Evolutionary conservation across 1,284 basidiomycete genomes (phyloP).

Genomic region (Sanghuangporus weigelae): DNA sequence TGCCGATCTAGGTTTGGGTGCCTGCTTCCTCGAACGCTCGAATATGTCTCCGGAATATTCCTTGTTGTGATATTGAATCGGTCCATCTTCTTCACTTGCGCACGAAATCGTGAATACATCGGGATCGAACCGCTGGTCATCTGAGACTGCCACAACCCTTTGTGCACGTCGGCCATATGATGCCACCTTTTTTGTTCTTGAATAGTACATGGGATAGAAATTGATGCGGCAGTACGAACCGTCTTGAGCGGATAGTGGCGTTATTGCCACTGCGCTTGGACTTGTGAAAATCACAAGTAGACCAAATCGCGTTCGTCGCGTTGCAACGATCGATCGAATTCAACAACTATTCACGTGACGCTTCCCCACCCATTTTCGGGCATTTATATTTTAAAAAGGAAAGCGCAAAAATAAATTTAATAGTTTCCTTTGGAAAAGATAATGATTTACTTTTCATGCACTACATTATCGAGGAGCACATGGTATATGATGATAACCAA

Average conservation of each 20-base stretch:
- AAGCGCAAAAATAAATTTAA: background rate
- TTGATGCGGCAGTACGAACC: background rate
- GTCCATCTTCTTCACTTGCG: background rate
- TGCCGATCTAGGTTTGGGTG: background rate
- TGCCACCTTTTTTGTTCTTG: constrained; percentile 17
- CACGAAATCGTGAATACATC: background rate
- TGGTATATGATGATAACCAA: too few species aligned
- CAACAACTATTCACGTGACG: background rate
- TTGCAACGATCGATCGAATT: background rate
- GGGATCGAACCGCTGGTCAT: background rate
- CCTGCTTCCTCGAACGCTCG: background rate
- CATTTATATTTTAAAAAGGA: background rate
- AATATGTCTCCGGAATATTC: background rate
- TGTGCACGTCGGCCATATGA: constrained; percentile 17
- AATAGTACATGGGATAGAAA: background rate
- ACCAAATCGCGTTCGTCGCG: background rate
- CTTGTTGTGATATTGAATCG: too few species aligned
- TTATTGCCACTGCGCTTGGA: background rate
- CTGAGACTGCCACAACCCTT: constrained; percentile 13
- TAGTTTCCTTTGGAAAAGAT: background rate
- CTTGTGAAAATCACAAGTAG: background rate
- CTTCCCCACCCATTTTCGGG: background rate
- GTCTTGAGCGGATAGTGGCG: background rate
- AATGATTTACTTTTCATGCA: too few species aligned
- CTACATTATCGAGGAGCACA: too few species aligned